phyloP scores from a whole-genome alignment of 495 filamentous ascomycete species.

The Jackrogersella minutella region DNA sequence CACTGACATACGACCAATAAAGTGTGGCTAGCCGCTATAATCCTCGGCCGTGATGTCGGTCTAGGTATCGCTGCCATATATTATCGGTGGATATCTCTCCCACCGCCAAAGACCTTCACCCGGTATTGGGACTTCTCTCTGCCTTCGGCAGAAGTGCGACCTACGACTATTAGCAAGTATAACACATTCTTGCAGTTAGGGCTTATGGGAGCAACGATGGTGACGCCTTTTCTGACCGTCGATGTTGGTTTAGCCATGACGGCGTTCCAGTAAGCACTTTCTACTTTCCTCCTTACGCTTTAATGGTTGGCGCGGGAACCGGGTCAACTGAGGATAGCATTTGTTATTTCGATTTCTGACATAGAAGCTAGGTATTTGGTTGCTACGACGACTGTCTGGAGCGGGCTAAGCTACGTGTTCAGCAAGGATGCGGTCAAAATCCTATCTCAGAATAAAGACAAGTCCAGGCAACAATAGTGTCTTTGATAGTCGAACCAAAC shows the following conservation, averaged over 20 bases:
- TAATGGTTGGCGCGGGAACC: too few relatives aligned
- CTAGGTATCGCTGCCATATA: slow-evolving; percentile 91
- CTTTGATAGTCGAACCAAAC: background rate
- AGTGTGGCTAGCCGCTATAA: slow-evolving; percentile 88
- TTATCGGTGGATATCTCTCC: slow-evolving; percentile 92
- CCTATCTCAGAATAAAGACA: slow-evolving; percentile 57
- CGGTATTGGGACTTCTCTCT: slow-evolving; percentile 99
- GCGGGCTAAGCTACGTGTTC: slow-evolving; percentile 81
- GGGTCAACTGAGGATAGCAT: background rate
- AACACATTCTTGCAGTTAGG: slow-evolving; percentile 85
- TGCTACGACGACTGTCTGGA: slow-evolving; percentile 83
- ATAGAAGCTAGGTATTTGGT: slow-evolving; percentile 69
- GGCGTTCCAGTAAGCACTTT: slow-evolving; percentile 72
- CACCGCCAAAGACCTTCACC: slow-evolving; percentile 87
- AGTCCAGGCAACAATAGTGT: slow-evolving; percentile 32
- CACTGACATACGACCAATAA: slow-evolving; percentile 4
- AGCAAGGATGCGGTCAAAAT: slow-evolving; percentile 85
- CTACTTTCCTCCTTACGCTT: slow-evolving; percentile 14
- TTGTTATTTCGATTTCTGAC: slow-evolving; percentile 10
- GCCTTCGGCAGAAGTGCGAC: slow-evolving; percentile 90
- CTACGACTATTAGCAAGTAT: slow-evolving; percentile 88
- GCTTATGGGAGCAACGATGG: slow-evolving; percentile 79
- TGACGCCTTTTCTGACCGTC: slow-evolving; percentile 69
- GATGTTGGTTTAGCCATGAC: slow-evolving; percentile 66
- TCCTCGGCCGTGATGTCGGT: slow-evolving; percentile 88